A percentile compares a stretch with the other conserved stretches of the same genome.
These are phyloP conservation scores for Chlamydomonas sphaeroides DNA, from an alignment of 139 green algal species.

Conservation along the genomic window DNA sequence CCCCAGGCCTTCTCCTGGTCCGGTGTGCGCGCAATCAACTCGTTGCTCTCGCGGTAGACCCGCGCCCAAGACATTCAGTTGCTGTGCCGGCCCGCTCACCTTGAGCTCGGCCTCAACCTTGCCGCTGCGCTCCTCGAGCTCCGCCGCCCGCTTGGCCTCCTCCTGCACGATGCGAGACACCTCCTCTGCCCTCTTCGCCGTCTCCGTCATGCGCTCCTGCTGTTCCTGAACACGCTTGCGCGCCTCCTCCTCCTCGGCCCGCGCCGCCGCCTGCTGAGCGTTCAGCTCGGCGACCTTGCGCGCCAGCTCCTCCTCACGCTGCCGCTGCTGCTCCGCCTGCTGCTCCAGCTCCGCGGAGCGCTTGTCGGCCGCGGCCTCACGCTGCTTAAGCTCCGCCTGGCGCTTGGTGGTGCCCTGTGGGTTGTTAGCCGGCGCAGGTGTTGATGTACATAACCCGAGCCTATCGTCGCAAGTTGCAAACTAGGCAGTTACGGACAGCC, in stretches of 20 bases:
- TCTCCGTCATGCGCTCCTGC: not conserved
- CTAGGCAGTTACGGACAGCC: too few relatives aligned
- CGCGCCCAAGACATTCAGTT: too few relatives aligned
- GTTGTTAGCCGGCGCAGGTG: too few relatives aligned
- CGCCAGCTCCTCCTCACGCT: not conserved
- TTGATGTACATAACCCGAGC: too few relatives aligned
- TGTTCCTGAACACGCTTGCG: not conserved
- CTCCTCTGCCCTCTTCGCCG: not conserved
- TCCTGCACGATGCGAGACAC: not conserved
- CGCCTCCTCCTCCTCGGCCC: not conserved
- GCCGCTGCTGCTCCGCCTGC: not conserved
- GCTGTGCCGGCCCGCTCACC: not conserved
- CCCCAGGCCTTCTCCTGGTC: too few relatives aligned
- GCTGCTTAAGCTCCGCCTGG: not conserved
- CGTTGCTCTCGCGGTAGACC: too few relatives aligned
- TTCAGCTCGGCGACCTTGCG: not conserved
- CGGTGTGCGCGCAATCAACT: too few relatives aligned
- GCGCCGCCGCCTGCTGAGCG: not conserved
- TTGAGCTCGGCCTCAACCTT: not conserved
- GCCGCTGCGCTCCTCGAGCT: not conserved
- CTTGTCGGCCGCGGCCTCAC: not conserved
- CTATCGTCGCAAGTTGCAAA: too few relatives aligned
- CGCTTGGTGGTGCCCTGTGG: not conserved
- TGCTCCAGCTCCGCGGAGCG: constrained; percentile 1
- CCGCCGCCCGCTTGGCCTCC: not conserved